Conservation (phyloP, 805 yeast genomes). For the Lipomyces kockii region DNA sequence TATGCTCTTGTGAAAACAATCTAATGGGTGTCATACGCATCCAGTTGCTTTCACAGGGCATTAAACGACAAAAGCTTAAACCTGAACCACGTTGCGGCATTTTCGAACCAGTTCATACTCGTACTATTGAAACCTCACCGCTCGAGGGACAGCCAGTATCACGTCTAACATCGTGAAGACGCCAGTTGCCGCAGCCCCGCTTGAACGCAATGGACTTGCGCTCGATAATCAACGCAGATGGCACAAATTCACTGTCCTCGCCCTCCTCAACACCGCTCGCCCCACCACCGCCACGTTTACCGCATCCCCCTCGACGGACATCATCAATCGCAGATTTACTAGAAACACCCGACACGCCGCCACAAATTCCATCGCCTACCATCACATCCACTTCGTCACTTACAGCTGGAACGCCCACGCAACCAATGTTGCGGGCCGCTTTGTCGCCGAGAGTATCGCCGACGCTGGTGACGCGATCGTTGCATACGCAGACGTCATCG, state of each 20-base stretch:
- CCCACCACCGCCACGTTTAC: conserved; percentile 12
- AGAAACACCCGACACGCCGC: conserved; percentile 21
- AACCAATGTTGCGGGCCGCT: conserved; percentile 14
- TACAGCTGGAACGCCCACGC: conserved; percentile 1
- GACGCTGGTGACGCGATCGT: conserved; percentile 4
- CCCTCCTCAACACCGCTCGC: conserved; percentile 4
- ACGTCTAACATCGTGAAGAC: neutral
- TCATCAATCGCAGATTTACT: conserved; percentile 30
- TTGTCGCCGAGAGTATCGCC: conserved; percentile 6
- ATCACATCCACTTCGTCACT: conserved; percentile 8
- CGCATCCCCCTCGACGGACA: conserved; percentile 17
- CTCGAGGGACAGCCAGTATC: neutral
- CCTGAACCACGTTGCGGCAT: neutral
- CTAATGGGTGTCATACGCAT: no score
- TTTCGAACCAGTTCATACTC: neutral
- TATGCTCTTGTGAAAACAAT: no score
- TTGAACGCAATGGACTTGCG: conserved; percentile 21
- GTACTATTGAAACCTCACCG: neutral
- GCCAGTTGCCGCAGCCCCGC: neutral
- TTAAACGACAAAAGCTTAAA: no score
- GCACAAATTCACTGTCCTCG: neutral
- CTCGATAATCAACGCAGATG: conserved; percentile 25
- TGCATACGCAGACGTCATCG: conserved; percentile 1
- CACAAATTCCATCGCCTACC: conserved; percentile 14
- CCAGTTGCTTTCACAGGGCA: neutral